phyloP scores from a whole-genome alignment of 345 rosid genomes.

The Erysimum cheiranthoides region DNA sequence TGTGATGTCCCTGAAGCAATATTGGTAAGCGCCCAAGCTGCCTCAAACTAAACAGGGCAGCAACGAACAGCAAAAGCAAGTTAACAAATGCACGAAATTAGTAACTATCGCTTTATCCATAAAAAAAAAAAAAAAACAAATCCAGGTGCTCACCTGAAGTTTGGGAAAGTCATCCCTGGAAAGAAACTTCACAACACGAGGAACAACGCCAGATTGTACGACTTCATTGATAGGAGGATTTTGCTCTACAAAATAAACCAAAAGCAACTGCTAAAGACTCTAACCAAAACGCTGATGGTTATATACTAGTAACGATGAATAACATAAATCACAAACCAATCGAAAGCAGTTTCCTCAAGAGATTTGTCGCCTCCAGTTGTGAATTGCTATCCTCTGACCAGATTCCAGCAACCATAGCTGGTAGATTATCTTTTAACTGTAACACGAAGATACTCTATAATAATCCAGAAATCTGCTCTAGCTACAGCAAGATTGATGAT shows the following conservation, averaged over 20 bases:
- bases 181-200: constrained; percentile 78
- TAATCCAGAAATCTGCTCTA: neutral
- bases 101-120: constrained; percentile 3
- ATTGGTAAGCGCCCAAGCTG: constrained; percentile 89
- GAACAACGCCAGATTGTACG: constrained; percentile 71
- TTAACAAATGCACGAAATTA: constrained; percentile 5
- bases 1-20: constrained; percentile 89
- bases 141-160: constrained; percentile 63
- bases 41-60: constrained; percentile 63
- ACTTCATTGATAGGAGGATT: constrained; percentile 82
- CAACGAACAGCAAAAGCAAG: constrained; percentile 11
- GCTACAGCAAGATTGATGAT: neutral
- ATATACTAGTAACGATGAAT: neutral
- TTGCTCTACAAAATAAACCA: constrained; percentile 54
- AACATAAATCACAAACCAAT: constrained; percentile 55
- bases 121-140: constrained; percentile 5
- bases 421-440: constrained; percentile 67
- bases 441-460: constrained; percentile 8
- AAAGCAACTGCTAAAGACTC: neutral
- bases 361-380: constrained; percentile 73
- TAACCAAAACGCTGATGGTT: constrained; percentile 5
- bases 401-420: constrained; percentile 64
- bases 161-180: constrained; percentile 76
- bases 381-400: constrained; percentile 64
- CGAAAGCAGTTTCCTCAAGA: constrained; percentile 74